Percentiles rank a stretch among this genome's conserved stretches.
Conservation (phyloP, 2,329 filamentous ascomycete genomes). For the Ascochyta clinopodiicola region DNA sequence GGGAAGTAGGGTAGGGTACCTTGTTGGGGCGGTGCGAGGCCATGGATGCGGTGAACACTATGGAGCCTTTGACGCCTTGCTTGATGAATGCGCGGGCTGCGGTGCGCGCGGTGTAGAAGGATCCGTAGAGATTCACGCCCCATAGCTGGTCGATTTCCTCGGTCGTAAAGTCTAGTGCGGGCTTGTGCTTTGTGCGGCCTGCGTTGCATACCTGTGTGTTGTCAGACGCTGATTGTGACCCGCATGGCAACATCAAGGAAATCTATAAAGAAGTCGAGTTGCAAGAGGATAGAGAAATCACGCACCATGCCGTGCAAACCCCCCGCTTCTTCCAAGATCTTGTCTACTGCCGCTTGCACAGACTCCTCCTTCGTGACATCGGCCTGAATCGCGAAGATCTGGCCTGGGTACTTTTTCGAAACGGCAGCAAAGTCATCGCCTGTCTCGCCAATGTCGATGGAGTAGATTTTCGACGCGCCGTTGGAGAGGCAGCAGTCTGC, state of each 20-base stretch:
- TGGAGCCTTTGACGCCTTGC: conserved; percentile 53
- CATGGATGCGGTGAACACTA: conserved; percentile 58
- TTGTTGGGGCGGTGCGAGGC: conserved; percentile 57
- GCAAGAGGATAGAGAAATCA: no score
- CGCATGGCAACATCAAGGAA: no score
- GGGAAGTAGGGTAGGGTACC: no score
- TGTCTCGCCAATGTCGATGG: conserved; percentile 54
- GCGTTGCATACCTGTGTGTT: conserved; percentile 49
- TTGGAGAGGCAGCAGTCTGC: conserved; percentile 57
- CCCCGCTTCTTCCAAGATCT: conserved; percentile 53
- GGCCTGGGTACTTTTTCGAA: conserved; percentile 49
- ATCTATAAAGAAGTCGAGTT: no score
- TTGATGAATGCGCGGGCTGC: conserved; percentile 56
- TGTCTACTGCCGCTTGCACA: conserved; percentile 54
- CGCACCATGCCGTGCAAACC: conserved; percentile 57
- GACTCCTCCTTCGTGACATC: conserved; percentile 57
- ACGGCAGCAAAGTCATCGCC: conserved; percentile 53
- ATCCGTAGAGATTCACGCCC: conserved; percentile 55
- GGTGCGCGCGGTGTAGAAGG: conserved; percentile 53
- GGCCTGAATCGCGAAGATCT: conserved; percentile 52
- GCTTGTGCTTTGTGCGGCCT: conserved; percentile 60
- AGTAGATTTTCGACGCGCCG: conserved; percentile 54
- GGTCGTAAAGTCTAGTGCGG: conserved; percentile 58
- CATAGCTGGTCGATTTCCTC: conserved; percentile 56
- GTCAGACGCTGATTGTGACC: no score